Base-by-base conservation (phyloP, 192 early-diverging fungal genomes). In the Backusella tuberculispora region DNA sequence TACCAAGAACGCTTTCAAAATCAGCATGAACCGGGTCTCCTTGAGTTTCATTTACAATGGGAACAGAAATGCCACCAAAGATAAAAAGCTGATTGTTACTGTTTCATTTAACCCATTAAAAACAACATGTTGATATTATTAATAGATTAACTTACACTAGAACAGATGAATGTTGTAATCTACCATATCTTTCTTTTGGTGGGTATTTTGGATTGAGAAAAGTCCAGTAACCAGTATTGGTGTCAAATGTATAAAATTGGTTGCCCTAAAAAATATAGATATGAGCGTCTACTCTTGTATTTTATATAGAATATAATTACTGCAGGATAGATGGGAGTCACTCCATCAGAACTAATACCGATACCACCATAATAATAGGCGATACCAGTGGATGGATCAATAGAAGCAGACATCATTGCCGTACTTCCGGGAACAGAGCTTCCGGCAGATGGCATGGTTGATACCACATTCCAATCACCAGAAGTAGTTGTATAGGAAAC, bases 1-100 rank as follows among this genome's bases (percentile, higher is more conserved):
- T 74, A 74, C 73, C 45, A 38, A 66, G 37, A 19, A 64, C 73
- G 67, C 73, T 74, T 37, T 42, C 73, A 34, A 74, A 74, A 40
- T 68, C 73, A 21, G 63, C 56, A 44, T 41, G 21, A 60, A 24
- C 26, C 26, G 53, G 21, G 26, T 26, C 9, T 24, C 53, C 53
- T 60, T 60, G 53, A 12, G 53, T 13, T 1, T 19, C 53, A 60
- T 60, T 60, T 60, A 24, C 26, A 17, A 60, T 10, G 12, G 53
- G 53, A 60, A 60, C 53, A 34, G 44, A 15, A 47, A 69, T 26
- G 17, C 73, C 73, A 9, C 73, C 73, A 44, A 74, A 38, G 6
- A 64, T 68, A 41, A 74, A 67, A 14, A 74, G 40, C 38, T 67
- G 63, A 42, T 74, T 67, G 12, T 74, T 74, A 14, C 73, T 74